phyloP scores from a whole-genome alignment of 169 alveolate genomes.

The Plasmodium chabaudi region DNA sequence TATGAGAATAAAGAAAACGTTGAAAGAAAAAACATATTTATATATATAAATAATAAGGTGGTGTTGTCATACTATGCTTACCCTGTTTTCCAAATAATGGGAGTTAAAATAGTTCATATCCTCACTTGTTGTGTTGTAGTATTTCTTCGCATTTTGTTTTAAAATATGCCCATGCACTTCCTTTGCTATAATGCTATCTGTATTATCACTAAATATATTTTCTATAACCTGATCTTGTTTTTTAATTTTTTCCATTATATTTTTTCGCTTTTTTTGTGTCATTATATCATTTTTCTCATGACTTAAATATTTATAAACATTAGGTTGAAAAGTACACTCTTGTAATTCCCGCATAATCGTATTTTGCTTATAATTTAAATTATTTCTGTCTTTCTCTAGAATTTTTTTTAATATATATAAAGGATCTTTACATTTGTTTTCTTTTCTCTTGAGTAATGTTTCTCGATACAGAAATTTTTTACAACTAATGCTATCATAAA shows the following conservation, averaged over 20 bases:
- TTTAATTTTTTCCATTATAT: slow-evolving; percentile 1
- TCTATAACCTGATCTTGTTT: neutral
- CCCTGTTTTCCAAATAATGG: too few species aligned
- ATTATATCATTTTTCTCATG: slow-evolving; percentile 1
- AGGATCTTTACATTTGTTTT: slow-evolving; percentile 30
- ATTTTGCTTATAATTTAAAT: neutral
- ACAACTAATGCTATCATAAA: neutral
- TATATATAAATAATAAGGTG: too few species aligned
- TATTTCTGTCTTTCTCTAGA: slow-evolving; percentile 33
- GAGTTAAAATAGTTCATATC: too few species aligned
- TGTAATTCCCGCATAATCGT: slow-evolving; percentile 7
- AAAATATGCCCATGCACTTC: slow-evolving; percentile 17
- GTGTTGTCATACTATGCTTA: too few species aligned
- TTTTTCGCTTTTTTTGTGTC: neutral
- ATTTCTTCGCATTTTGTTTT: neutral
- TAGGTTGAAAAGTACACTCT: slow-evolving; percentile 66
- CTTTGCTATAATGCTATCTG: slow-evolving; percentile 8
- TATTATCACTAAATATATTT: slow-evolving; percentile 6
- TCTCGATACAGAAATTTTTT: neutral
- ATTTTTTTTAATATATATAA: slow-evolving; percentile 35
- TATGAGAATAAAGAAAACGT: too few species aligned
- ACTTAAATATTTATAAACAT: slow-evolving; percentile 36
- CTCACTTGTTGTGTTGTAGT: neutral
- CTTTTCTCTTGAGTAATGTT: neutral
- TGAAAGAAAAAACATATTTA: too few species aligned